Evolutionary conservation across 2,329 filamentous ascomycete genomes (phyloP).

Genomic region (Emmonsiellopsis sp.): DNA sequence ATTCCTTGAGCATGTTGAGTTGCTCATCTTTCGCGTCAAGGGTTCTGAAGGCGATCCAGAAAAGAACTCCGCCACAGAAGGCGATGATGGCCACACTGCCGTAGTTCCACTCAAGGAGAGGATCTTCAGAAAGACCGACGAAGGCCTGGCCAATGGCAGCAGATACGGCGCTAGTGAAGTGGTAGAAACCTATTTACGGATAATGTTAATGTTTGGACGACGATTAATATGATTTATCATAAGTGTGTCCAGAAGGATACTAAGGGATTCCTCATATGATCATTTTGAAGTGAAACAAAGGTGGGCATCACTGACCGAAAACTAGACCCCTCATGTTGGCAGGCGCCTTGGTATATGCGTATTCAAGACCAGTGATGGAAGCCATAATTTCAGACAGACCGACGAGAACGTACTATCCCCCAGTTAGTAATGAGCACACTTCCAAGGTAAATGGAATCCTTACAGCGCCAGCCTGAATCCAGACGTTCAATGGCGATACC

Average conservation of each 20-base stretch:
- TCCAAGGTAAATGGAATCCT: neutral
- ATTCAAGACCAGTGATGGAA: constrained; percentile 53
- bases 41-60: constrained; percentile 59
- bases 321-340: constrained; percentile 74
- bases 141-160: constrained; percentile 61
- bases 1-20: constrained; percentile 40
- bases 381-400: constrained; percentile 21
- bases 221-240: too few species aligned
- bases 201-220: neutral
- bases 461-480: constrained; percentile 6
- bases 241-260: neutral
- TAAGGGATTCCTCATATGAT: constrained; percentile 52
- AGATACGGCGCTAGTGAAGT: constrained; percentile 62
- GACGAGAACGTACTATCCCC: constrained; percentile 15
- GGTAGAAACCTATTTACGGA: constrained; percentile 46
- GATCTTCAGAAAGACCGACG: constrained; percentile 52
- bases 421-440: too few species aligned
- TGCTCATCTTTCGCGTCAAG: constrained; percentile 60
- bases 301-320: constrained; percentile 27
- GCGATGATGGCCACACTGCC: constrained; percentile 53
- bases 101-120: constrained; percentile 65
- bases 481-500: constrained; percentile 3
- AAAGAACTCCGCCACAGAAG: constrained; percentile 51
- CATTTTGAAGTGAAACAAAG: constrained; percentile 26
- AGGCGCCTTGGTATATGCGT: constrained; percentile 63